phyloP scores from a whole-genome alignment of 2,329 filamentous ascomycete species.

The Fusarium sp. region DNA sequence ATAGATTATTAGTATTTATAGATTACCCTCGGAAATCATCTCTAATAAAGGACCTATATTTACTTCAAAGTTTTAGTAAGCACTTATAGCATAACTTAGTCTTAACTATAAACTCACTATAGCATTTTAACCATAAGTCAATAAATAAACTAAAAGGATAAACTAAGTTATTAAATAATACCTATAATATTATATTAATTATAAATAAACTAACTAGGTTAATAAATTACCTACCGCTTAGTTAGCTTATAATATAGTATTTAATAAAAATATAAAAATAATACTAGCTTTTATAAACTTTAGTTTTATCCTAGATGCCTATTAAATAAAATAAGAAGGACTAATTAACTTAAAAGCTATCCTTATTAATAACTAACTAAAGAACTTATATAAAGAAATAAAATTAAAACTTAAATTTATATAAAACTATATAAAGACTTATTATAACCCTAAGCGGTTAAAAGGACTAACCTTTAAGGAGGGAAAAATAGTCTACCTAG shows the following conservation, averaged over 20 bases:
- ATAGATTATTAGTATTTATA: neutral
- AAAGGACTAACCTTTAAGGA: no score
- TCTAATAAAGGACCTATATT: neutral
- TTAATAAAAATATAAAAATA: neutral
- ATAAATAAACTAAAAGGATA: neutral
- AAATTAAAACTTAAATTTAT: no score
- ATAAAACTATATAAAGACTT: no score
- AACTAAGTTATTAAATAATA: neutral
- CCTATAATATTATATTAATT: neutral
- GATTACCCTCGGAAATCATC: neutral
- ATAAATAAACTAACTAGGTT: neutral
- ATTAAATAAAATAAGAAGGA: neutral
- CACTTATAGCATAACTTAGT: neutral
- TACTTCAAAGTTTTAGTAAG: neutral
- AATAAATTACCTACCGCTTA: neutral
- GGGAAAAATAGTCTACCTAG: constrained; percentile 26
- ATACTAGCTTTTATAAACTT: no score
- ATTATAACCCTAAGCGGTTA: no score
- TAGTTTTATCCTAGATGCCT: neutral
- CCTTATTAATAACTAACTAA: no score
- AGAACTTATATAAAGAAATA: no score
- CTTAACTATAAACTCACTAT: neutral
- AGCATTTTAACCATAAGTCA: neutral
- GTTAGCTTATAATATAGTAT: neutral
- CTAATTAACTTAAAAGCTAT: no score